Evolutionary conservation across 139 green algal genomes (phyloP).

Genomic region (Chlamydomonas eustigma): DNA sequence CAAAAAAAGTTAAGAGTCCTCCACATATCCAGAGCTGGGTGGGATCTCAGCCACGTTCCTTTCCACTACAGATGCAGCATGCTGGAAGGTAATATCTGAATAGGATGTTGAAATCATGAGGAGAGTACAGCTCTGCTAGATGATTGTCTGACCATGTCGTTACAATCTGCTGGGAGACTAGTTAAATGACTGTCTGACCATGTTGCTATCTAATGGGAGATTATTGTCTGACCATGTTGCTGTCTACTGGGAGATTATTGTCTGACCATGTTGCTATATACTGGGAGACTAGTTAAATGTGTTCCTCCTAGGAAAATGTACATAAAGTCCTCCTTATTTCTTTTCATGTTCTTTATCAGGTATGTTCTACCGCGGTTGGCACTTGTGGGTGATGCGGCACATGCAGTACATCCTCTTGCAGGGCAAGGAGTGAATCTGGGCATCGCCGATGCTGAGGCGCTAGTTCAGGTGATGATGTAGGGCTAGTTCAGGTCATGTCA

Average conservation of each 20-base stretch:
- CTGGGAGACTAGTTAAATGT: neutral
- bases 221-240: no score
- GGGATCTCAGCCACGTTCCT: slow-evolving; percentile 44
- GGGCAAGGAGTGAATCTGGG: slow-evolving; percentile 80
- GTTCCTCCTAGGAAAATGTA: neutral
- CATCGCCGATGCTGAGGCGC: slow-evolving; percentile 60
- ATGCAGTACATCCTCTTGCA: slow-evolving; percentile 72
- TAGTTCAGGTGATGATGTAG: slow-evolving; percentile 38
- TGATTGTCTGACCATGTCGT: no score
- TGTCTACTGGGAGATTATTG: no score
- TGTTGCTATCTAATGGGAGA: no score
- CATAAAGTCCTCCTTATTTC: neutral
- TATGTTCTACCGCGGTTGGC: slow-evolving; percentile 68
- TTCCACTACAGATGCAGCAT: slow-evolving; percentile 59
- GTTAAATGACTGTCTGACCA: no score
- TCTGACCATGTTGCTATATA: no score
- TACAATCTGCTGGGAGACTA: no score
- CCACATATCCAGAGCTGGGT: slow-evolving; percentile 48
- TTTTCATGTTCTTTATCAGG: slow-evolving; percentile 30
- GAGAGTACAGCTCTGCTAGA: no score
- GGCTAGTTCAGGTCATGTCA: no score
- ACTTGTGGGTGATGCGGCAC: slow-evolving; percentile 78
- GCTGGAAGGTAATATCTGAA: slow-evolving; percentile 60
- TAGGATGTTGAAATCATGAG: no score
- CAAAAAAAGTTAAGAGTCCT: no score